Evolutionary conservation across 768 basidiomycete species (phyloP), one percentile per base, ranked within the genome.

Genomic region (Amanita rubescens): DNA sequence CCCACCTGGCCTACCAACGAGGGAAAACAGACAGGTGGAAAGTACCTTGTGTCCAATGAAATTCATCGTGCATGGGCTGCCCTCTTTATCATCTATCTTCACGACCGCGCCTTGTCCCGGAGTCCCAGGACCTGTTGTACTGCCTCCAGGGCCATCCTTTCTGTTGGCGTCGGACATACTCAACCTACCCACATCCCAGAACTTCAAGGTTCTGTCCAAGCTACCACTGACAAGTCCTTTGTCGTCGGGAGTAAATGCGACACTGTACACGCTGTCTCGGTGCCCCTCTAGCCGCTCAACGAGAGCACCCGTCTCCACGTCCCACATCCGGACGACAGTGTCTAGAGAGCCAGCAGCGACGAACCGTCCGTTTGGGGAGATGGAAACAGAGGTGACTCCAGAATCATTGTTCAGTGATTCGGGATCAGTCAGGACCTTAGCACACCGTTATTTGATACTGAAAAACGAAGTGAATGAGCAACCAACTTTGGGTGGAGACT

Each of bases 201-300:
- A 82, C 67, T 92, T 90, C 56, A 94, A 64, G 44, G 87, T 91
- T 75, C 88, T 87, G 64, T 94, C 91, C 63, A 94, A 70, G 69
- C 89, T 92, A 34, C 94, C 95, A 57, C 89, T 93, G 4, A 97
- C 91, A 58, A 99, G 75, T 8, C 85, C 87, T 63, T 83, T 84
- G 22, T 93, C 93, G 62, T 96, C 94, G 0, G 92, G 93, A 1
- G 90, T 92, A 69, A 97, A 99, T 24, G 90, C 92, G 3, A 94
- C 78, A 45, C 85, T 86, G 66, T 93, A 94, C 42, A 94, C 92
- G 50, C 84, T 86, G 62, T 94, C 89, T 53, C 76, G 76, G 65
- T 94, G 92, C 0, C 91, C 91, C 42, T 79, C 70, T 53, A 94
- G 70, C 24, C 83, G 73, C 64, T 90, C 89, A 6, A 92, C 72